Evolutionary conservation across 768 basidiomycete genomes (phyloP), one percentile per base, ranked within the genome.

Genomic region (Mrakia blollopis): DNA sequence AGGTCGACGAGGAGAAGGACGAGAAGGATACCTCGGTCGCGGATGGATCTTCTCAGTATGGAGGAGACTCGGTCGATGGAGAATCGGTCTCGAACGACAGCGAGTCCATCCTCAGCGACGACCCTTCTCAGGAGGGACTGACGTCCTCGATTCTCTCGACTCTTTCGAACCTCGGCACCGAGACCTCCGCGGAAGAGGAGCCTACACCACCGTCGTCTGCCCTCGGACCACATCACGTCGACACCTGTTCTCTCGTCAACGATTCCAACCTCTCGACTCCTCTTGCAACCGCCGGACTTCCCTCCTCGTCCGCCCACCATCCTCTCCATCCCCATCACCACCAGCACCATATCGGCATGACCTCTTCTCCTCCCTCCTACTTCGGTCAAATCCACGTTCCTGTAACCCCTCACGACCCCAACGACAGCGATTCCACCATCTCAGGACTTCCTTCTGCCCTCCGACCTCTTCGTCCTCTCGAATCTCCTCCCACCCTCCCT

Each of bases 361-460:
- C 52, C 30, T 18, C 54, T 21, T 50, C 50, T 50, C 50, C 71
- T 9, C 50, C 71, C 3, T 54, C 52, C 7, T 72, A 72, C 71
- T 72, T 72, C 35, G 30, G 50, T 13, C 71, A 72, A 5, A 30
- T 32, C 50, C 71, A 72, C 23, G 35, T 44, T 10, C 50, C 71
- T 32, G n/a, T 60, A 54, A n/a, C 30, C 32, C 14, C 54, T n/a
- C 32, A 71, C 57, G 63, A 74, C 14, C 39, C 73, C 14, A 81
- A 82, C 71, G 85, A 85, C 39, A 84, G 84, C 76, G 85, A 86
- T 72, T 85, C 84, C 30, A 86, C 85, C 10, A 84, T 86, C 80
- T 62, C 80, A 77, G 25, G 60, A 32, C 52, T 76, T 41, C 35
- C 35, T 30, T 77, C 71, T n/a, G 67, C 62, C 52, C 60, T 72